Evolutionary conservation across 345 rosid species (phyloP).

Genomic region (Euphorbia tirucalli): DNA sequence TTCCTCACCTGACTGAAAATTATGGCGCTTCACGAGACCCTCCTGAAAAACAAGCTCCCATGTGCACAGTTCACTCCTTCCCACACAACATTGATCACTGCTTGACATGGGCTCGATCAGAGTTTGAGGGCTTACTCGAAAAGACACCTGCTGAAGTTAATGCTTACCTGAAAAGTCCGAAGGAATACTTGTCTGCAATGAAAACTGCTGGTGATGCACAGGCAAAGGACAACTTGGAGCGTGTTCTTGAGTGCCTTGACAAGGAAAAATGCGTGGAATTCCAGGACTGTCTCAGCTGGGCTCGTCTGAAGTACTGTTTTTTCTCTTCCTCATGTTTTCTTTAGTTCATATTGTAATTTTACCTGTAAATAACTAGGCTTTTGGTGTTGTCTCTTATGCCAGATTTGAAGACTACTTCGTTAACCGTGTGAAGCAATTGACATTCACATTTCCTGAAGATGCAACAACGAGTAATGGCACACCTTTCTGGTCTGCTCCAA

Average conservation of each 20-base stretch:
- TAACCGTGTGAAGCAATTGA: slow-evolving; percentile 85
- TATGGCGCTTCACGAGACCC: slow-evolving; percentile 99
- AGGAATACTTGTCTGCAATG: slow-evolving; percentile 67
- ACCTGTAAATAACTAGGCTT: background rate
- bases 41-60: slow-evolving; percentile 99
- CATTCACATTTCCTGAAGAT: slow-evolving; percentile 90
- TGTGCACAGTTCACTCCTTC: slow-evolving; percentile 99
- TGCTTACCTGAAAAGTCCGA: slow-evolving; percentile 75
- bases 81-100: slow-evolving; percentile 99
- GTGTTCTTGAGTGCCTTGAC: slow-evolving; percentile 88
- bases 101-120: slow-evolving; percentile 99
- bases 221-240: slow-evolving; percentile 85
- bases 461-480: slow-evolving; percentile 88
- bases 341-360: background rate
- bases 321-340: background rate
- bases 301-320: slow-evolving; percentile 69
- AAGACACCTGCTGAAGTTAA: slow-evolving; percentile 95
- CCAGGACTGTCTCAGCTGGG: slow-evolving; percentile 93
- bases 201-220: slow-evolving; percentile 93
- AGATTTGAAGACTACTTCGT: slow-evolving; percentile 93
- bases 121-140: slow-evolving; percentile 96
- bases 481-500: slow-evolving; percentile 99
- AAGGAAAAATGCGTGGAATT: slow-evolving; percentile 74
- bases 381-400: slow-evolving; percentile 16
- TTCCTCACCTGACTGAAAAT: slow-evolving; percentile 95